Conservation (phyloP, 108 stramenopile genomes). For the Skeletonema costatum region DNA sequence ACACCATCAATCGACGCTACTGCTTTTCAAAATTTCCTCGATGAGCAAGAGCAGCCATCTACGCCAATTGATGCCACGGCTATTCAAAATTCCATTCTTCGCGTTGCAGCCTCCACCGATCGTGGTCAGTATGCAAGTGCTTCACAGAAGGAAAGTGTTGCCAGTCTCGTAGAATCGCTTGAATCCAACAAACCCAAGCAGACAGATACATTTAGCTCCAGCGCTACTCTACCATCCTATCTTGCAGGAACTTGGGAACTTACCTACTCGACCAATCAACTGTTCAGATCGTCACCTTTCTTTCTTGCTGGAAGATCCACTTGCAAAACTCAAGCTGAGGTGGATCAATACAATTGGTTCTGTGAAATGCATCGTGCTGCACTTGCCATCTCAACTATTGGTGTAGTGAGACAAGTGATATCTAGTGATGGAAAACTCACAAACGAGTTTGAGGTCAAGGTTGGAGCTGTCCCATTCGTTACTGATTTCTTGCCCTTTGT, state of each 20-base stretch:
- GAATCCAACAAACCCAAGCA: slow-evolving; percentile 38
- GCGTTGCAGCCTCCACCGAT: slow-evolving; percentile 66
- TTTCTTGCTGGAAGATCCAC: slow-evolving; percentile 88
- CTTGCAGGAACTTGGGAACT: slow-evolving; percentile 84
- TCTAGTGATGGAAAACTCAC: slow-evolving; percentile 47
- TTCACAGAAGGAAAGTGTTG: slow-evolving; percentile 54
- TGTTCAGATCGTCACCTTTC: slow-evolving; percentile 87
- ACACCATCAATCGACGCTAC: background rate
- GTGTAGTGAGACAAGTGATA: slow-evolving; percentile 79
- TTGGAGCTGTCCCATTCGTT: slow-evolving; percentile 79
- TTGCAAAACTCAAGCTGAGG: slow-evolving; percentile 66
- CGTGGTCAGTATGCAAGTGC: slow-evolving; percentile 70
- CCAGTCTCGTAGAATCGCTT: slow-evolving; percentile 30
- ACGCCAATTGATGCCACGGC: background rate
- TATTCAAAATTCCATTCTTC: slow-evolving; percentile 39
- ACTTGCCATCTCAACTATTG: slow-evolving; percentile 75
- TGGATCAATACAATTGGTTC: slow-evolving; percentile 85
- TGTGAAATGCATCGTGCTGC: slow-evolving; percentile 90
- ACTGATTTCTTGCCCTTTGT: slow-evolving; percentile 59
- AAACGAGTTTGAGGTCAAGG: slow-evolving; percentile 86
- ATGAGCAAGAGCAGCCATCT: background rate
- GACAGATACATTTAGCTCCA: slow-evolving; percentile 21
- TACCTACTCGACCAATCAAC: slow-evolving; percentile 70
- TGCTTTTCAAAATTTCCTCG: too few species aligned
- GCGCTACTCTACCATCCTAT: slow-evolving; percentile 28